Percentiles rank a stretch among this genome's conserved stretches.
phyloP scores from a whole-genome alignment of 805 yeast species.

The Naumovozyma baii region DNA sequence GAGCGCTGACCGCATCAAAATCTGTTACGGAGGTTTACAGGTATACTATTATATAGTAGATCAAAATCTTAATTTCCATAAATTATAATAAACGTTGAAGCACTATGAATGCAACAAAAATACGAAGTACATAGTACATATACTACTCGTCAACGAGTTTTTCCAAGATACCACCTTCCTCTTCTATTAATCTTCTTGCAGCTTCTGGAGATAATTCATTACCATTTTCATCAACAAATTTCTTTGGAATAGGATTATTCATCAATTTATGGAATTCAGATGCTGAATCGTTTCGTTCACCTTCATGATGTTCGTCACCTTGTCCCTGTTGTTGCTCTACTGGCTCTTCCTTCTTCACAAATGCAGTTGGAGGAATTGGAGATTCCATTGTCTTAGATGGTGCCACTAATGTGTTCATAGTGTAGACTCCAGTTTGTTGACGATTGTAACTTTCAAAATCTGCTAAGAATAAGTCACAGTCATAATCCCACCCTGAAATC shows the following conservation, averaged over 20 bases:
- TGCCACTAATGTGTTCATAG: neutral
- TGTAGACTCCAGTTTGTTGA: neutral
- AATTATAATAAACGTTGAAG: too few relatives aligned
- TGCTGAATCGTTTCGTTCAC: conserved; percentile 4
- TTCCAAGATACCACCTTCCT: conserved; percentile 17
- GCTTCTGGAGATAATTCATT: conserved; percentile 29
- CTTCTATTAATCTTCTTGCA: conserved; percentile 21
- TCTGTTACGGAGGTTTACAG: too few relatives aligned
- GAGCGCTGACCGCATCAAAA: neutral
- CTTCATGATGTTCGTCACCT: neutral
- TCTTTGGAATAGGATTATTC: conserved; percentile 22
- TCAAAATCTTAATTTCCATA: too few relatives aligned
- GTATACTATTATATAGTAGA: too few relatives aligned
- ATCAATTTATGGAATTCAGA: conserved; percentile 15
- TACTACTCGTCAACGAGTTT: conserved; percentile 4
- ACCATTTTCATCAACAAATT: conserved; percentile 33
- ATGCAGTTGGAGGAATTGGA: neutral
- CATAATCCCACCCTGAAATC: conserved; percentile 75
- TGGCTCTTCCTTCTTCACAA: neutral
- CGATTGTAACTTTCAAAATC: conserved; percentile 19
- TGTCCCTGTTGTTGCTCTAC: neutral
- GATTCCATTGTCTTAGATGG: neutral
- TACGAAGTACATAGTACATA: too few relatives aligned
- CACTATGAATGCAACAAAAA: too few relatives aligned
- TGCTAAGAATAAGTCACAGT: conserved; percentile 51